phyloP scores from a whole-genome alignment of 495 filamentous ascomycete species.

The Schizothecium vesticola region DNA sequence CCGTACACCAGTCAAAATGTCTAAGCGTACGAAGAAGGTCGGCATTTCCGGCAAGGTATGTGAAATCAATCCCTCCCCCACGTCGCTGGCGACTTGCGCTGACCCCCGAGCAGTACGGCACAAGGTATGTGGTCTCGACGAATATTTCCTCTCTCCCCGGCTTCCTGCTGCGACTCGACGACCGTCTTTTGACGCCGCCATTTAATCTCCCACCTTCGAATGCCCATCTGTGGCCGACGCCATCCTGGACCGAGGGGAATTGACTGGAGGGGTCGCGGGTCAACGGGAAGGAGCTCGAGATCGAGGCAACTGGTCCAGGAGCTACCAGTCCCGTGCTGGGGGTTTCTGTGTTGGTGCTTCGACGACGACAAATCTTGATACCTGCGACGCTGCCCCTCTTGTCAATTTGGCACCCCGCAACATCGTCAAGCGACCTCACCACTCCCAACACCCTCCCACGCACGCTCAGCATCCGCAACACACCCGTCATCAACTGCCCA shows the following conservation, averaged over 20 bases:
- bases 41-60: conserved; percentile 60
- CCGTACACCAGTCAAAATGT: conserved; percentile 64
- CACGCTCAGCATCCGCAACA: background rate
- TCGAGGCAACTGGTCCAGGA: background rate
- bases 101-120: conserved; percentile 48
- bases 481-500: too few relatives aligned
- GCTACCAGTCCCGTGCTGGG: background rate
- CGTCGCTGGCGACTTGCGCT: conserved; percentile 5
- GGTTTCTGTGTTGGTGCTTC: background rate
- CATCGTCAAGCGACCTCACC: background rate
- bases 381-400: background rate
- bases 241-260: background rate
- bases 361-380: background rate
- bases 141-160: conserved; percentile 9
- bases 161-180: background rate
- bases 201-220: background rate
- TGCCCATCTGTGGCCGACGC: background rate
- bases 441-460: too few relatives aligned
- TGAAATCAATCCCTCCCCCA: conserved; percentile 6
- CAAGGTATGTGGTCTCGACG: conserved; percentile 42
- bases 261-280: background rate
- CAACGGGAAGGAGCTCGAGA: background rate
- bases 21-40: conserved; percentile 98
- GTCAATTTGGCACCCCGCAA: background rate
- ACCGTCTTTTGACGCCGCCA: background rate